Conservation (phyloP, 129 eudicot species). For the Flaveria ramosissima region DNA sequence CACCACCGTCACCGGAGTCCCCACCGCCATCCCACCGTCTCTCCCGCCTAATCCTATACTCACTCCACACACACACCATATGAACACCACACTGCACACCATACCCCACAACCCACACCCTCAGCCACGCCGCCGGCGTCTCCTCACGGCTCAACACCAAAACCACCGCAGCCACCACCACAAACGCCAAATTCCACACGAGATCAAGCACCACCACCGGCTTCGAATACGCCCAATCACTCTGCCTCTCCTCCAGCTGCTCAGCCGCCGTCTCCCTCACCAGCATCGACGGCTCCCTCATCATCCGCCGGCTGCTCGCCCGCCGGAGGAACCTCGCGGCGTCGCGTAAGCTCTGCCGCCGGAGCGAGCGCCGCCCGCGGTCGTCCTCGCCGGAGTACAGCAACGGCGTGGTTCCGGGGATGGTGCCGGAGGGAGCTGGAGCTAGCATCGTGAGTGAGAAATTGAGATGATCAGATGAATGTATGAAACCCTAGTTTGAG, state of each 20-base stretch:
- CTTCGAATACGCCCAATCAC: slow-evolving; percentile 68
- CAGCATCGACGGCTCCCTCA: slow-evolving; percentile 57
- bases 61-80: slow-evolving; percentile 59
- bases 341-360: slow-evolving; percentile 53
- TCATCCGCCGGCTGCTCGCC: slow-evolving; percentile 51
- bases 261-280: slow-evolving; percentile 66
- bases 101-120: slow-evolving; percentile 67
- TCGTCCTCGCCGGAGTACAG: slow-evolving; percentile 38
- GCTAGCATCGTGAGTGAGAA: slow-evolving; percentile 31
- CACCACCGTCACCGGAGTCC: slow-evolving; percentile 11
- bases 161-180: slow-evolving; percentile 40
- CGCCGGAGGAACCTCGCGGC: slow-evolving; percentile 58
- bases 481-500: slow-evolving; percentile 20
- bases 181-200: slow-evolving; percentile 54
- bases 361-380: slow-evolving; percentile 38
- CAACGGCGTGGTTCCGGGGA: slow-evolving; percentile 42
- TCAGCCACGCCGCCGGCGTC: slow-evolving; percentile 35
- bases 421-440: slow-evolving; percentile 28
- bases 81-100: slow-evolving; percentile 58
- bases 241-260: slow-evolving; percentile 59
- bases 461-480: neutral
- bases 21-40: slow-evolving; percentile 27
- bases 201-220: slow-evolving; percentile 61
- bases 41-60: slow-evolving; percentile 45
- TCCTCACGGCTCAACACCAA: slow-evolving; percentile 43